phyloP scores from a whole-genome alignment of 306 rosid genomes.

The Quercus rubra region DNA sequence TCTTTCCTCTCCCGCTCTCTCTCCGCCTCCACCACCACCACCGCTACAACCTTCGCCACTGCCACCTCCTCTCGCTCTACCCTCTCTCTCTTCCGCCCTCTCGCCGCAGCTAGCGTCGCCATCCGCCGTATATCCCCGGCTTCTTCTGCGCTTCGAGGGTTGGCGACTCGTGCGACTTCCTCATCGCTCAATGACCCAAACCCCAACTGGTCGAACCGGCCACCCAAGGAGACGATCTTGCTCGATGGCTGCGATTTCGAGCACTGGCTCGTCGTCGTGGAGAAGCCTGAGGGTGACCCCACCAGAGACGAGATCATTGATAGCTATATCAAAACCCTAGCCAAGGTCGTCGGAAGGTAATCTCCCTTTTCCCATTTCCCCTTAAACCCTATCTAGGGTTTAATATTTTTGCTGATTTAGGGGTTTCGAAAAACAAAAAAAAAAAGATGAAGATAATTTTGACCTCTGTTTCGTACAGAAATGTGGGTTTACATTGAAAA shows the following conservation, averaged over 20 bases:
- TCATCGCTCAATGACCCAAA: slow-evolving; percentile 88
- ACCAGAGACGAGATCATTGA: slow-evolving; percentile 84
- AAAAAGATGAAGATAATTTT: too few relatives aligned
- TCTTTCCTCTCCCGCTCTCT: slow-evolving; percentile 33
- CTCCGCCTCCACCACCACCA: slow-evolving; percentile 33
- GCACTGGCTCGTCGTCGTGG: slow-evolving; percentile 97
- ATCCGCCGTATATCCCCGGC: slow-evolving; percentile 14
- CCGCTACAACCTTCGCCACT: slow-evolving; percentile 11
- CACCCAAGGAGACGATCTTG: slow-evolving; percentile 87
- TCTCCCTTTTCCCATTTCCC: not conserved
- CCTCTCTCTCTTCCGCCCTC: slow-evolving; percentile 59
- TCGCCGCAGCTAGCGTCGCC: slow-evolving; percentile 31
- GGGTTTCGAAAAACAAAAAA: too few relatives aligned
- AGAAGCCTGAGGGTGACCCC: slow-evolving; percentile 66
- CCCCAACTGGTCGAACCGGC: slow-evolving; percentile 93
- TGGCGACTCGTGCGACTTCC: slow-evolving; percentile 75
- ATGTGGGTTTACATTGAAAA: too few relatives aligned
- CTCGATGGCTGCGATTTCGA: slow-evolving; percentile 97
- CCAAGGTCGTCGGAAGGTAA: slow-evolving; percentile 72
- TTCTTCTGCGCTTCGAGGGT: slow-evolving; percentile 20
- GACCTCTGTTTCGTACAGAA: too few relatives aligned
- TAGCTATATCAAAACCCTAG: slow-evolving; percentile 68
- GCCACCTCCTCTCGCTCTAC: slow-evolving; percentile 31
- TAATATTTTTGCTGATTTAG: too few relatives aligned
- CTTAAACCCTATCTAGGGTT: too few relatives aligned